These are phyloP conservation scores for Mycena polygramma DNA, from an alignment of 768 basidiomycete species.

Conservation along the genomic window DNA sequence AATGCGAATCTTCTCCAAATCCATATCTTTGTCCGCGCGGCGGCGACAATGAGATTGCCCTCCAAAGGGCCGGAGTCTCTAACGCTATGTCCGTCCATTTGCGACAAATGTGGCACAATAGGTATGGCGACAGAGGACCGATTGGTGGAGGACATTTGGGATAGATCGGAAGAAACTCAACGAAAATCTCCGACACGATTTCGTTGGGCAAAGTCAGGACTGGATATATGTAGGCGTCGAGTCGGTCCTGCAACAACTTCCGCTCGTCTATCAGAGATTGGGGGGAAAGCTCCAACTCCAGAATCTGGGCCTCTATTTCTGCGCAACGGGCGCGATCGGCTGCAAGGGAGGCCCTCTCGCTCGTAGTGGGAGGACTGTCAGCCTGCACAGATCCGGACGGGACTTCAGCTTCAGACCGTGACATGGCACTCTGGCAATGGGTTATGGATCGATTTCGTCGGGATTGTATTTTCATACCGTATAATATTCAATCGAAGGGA, in stretches of 20 bases:
- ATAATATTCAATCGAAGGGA: no score
- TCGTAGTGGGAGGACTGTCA: no score
- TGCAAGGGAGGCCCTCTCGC: no score
- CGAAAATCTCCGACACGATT: constrained; percentile 1
- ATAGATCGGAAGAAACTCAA: background rate
- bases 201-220: constrained; percentile 12
- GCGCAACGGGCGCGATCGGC: no score
- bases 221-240: constrained; percentile 4
- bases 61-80: constrained; percentile 10
- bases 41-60: background rate
- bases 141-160: background rate
- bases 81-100: constrained; percentile 13
- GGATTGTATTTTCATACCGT: no score
- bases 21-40: background rate
- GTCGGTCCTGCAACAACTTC: background rate
- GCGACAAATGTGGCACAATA: constrained; percentile 2
- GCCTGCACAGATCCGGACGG: no score
- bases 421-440: no score
- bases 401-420: no score
- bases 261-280: no score
- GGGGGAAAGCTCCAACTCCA: no score
- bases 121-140: background rate
- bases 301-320: no score
- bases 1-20: background rate
- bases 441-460: no score